phyloP scores from a whole-genome alignment of 2,329 filamentous ascomycete genomes.

The Talaromyces sp. region DNA sequence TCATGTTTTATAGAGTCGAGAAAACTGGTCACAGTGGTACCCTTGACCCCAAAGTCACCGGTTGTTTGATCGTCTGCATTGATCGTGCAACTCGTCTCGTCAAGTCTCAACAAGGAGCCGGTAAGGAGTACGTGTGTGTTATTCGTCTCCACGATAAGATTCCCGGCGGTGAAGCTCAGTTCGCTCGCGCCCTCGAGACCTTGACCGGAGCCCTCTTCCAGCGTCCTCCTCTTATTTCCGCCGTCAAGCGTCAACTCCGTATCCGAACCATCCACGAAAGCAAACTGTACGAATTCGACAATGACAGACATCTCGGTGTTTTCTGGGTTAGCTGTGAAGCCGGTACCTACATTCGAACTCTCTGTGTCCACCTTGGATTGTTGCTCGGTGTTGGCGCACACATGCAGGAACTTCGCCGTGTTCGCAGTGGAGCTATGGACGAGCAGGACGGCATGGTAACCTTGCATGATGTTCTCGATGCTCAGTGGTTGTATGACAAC shows the following conservation, averaged over 20 bases:
- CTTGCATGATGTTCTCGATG: conserved; percentile 90
- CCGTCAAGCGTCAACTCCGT: conserved; percentile 97
- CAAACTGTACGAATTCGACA: conserved; percentile 96
- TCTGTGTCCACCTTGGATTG: conserved; percentile 88
- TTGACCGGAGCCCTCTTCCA: conserved; percentile 96
- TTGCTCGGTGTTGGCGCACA: conserved; percentile 81
- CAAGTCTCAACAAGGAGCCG: conserved; percentile 97
- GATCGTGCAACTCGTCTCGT: conserved; percentile 96
- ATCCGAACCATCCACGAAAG: conserved; percentile 97
- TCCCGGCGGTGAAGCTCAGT: conserved; percentile 86
- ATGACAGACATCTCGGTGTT: conserved; percentile 92
- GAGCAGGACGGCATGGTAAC: conserved; percentile 87
- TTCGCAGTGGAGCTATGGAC: conserved; percentile 91
- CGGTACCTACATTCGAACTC: conserved; percentile 96
- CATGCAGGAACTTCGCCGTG: conserved; percentile 97
- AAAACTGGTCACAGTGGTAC: conserved; percentile 99
- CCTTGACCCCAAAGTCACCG: conserved; percentile 96
- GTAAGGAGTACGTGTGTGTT: conserved; percentile 98
- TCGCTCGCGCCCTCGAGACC: conserved; percentile 89
- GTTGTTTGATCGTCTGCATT: conserved; percentile 90
- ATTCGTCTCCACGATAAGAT: conserved; percentile 94
- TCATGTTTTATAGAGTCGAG: conserved; percentile 60
- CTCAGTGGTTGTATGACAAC: conserved; percentile 95
- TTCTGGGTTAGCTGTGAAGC: conserved; percentile 99
- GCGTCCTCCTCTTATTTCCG: conserved; percentile 92